A percentile compares a stretch with the other conserved stretches of the same genome.
Evolutionary conservation across 2,329 filamentous ascomycete genomes (phyloP).

Genomic region (Colletotrichum abscissum): DNA sequence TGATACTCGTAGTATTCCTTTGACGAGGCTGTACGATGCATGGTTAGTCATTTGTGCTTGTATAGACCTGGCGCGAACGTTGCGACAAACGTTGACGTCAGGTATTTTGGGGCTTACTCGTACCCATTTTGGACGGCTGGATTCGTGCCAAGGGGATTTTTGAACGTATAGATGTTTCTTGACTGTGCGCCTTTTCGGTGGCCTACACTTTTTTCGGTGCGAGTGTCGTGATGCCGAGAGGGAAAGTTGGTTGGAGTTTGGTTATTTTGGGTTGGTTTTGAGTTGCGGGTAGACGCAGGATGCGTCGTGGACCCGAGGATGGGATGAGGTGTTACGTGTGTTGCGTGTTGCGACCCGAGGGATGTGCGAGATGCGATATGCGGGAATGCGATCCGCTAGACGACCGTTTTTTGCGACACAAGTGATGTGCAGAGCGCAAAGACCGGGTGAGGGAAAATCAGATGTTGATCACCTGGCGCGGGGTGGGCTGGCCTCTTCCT

Average conservation of each 20-base stretch:
- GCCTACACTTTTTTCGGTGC: constrained; percentile 17
- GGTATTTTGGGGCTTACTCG: constrained; percentile 10
- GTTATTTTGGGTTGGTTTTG: not conserved
- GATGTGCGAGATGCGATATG: not conserved
- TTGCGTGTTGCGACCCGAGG: not conserved
- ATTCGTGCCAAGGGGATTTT: constrained; percentile 16
- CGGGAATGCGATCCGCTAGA: not conserved
- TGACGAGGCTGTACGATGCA: constrained; percentile 25
- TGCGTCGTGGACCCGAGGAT: not conserved
- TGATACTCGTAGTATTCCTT: constrained; percentile 34
- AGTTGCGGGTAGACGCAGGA: not conserved
- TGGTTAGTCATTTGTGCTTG: not conserved
- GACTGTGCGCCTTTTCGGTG: not conserved
- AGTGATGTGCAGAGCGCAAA: not conserved
- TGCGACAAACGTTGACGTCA: not conserved
- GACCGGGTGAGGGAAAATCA: not conserved
- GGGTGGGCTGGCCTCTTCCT: not conserved
- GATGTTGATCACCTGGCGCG: not conserved
- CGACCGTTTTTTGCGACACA: not conserved
- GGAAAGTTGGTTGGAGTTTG: too few relatives aligned
- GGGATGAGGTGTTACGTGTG: not conserved
- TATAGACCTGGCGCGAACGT: not conserved
- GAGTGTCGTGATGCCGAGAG: not conserved
- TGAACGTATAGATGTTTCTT: constrained; percentile 16
- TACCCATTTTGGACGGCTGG: constrained; percentile 35